phyloP scores from a whole-genome alignment of 805 yeast genomes.

The Tetrapisispora phaffii region DNA sequence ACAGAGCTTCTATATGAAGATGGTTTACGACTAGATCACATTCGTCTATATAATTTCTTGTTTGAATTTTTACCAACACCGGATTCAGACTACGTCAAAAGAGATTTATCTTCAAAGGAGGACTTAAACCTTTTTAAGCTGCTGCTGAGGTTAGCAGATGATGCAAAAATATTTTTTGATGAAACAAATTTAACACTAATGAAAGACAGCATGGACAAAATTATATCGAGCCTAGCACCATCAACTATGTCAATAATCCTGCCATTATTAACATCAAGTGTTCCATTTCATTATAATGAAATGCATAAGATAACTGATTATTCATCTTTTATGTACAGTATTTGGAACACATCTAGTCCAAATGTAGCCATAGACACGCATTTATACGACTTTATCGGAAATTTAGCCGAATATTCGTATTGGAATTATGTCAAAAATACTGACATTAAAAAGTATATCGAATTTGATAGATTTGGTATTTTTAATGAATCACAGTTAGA shows the following conservation, averaged over 20 bases:
- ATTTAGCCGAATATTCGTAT: slow-evolving; percentile 43
- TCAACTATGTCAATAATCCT: slow-evolving; percentile 44
- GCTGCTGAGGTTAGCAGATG: slow-evolving; percentile 42
- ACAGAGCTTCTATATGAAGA: slow-evolving; percentile 21
- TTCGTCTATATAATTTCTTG: slow-evolving; percentile 26
- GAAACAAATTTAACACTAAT: slow-evolving; percentile 30
- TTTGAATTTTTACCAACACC: slow-evolving; percentile 37
- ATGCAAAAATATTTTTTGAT: slow-evolving; percentile 47
- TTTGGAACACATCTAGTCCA: slow-evolving; percentile 53
- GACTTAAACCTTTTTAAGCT: slow-evolving; percentile 42
- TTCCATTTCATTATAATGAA: slow-evolving; percentile 37
- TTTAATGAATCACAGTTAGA: slow-evolving; percentile 54
- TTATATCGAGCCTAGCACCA: slow-evolving; percentile 44
- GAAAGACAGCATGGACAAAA: slow-evolving; percentile 40
- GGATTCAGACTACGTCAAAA: slow-evolving; percentile 38
- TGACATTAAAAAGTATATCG: background rate
- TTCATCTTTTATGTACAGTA: slow-evolving; percentile 56
- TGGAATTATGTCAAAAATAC: slow-evolving; percentile 16
- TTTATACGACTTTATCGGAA: slow-evolving; percentile 54
- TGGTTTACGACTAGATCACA: slow-evolving; percentile 32
- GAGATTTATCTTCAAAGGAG: slow-evolving; percentile 21
- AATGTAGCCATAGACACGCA: slow-evolving; percentile 50
- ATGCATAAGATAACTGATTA: slow-evolving; percentile 41
- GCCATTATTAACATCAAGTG: slow-evolving; percentile 41
- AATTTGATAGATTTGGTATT: slow-evolving; percentile 49